These are phyloP conservation scores for Auriscalpium vulgare DNA, from an alignment of 768 basidiomycete genomes.

Conservation along the genomic window DNA sequence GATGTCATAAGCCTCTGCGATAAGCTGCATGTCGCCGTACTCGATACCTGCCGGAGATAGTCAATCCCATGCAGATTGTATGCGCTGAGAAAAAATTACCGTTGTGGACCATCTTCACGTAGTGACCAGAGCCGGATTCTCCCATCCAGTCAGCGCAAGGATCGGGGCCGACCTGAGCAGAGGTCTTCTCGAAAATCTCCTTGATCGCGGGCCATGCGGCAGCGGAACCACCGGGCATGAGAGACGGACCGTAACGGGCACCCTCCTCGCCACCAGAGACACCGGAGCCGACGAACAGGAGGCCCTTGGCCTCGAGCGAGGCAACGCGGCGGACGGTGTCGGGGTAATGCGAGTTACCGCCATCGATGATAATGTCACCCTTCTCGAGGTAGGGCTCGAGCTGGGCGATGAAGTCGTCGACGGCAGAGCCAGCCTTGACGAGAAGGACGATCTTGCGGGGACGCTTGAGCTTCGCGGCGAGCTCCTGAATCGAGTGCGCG, in stretches of 20 bases:
- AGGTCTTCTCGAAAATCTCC: constrained; percentile 96
- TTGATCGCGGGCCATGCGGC: constrained; percentile 97
- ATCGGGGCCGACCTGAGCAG: constrained; percentile 89
- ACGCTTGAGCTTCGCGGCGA: constrained; percentile 83
- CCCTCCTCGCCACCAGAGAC: constrained; percentile 99
- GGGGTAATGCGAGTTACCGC: constrained; percentile 98
- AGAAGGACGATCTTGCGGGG: constrained; percentile 98
- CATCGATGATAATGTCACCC: constrained; percentile 99
- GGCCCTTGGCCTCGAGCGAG: constrained; percentile 89
- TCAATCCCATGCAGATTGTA: neutral
- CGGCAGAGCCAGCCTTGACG: constrained; percentile 95
- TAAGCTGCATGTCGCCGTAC: constrained; percentile 99
- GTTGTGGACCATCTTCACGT: constrained; percentile 99
- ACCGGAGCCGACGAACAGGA: constrained; percentile 97
- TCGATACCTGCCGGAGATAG: constrained; percentile 71
- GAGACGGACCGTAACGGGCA: constrained; percentile 91
- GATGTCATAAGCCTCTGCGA: constrained; percentile 98
- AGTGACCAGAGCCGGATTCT: constrained; percentile 90
- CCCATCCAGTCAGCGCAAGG: constrained; percentile 99
- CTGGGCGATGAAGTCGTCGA: constrained; percentile 91
- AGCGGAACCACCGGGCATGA: constrained; percentile 96
- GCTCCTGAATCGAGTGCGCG: constrained; percentile 89
- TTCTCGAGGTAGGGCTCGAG: constrained; percentile 84
- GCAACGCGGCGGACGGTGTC: constrained; percentile 92
- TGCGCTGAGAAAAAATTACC: constrained; percentile 35